Percentiles rank a stretch among this genome's conserved stretches.
Evolutionary conservation across 495 filamentous ascomycete genomes (phyloP).

Genomic region (Lophiotrema nucula): DNA sequence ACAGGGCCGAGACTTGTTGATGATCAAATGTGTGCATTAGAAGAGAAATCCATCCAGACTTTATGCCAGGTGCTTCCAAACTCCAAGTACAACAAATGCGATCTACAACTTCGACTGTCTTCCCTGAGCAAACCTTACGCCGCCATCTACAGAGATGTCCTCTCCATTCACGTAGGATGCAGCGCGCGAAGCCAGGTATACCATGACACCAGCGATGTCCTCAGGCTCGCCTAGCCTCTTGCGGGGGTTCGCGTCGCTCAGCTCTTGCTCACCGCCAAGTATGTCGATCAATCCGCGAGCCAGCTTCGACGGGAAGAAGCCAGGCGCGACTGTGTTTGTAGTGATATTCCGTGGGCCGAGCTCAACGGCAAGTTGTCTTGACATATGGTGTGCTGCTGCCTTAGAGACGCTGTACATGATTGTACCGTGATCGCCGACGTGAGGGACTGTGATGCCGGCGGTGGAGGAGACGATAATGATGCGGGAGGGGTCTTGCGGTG

Average conservation of each 20-base stretch:
- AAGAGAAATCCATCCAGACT: no score
- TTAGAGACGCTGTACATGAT: constrained; percentile 49
- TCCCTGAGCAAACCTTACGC: constrained; percentile 22
- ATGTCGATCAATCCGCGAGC: constrained; percentile 46
- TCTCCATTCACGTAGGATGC: constrained; percentile 41
- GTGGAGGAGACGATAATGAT: constrained; percentile 43
- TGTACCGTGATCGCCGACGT: constrained; percentile 45
- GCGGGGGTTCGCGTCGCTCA: constrained; percentile 40
- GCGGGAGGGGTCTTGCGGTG: constrained; percentile 41
- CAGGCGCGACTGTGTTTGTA: constrained; percentile 45
- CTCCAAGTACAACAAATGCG: background rate
- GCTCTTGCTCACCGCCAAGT: constrained; percentile 38
- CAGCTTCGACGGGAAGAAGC: constrained; percentile 48
- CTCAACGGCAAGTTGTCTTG: constrained; percentile 44
- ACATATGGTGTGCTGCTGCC: constrained; percentile 47
- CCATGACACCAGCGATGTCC: constrained; percentile 46
- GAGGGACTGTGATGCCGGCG: constrained; percentile 43
- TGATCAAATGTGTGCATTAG: no score
- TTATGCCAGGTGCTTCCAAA: background rate
- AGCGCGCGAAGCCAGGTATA: constrained; percentile 42
- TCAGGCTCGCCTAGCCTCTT: constrained; percentile 44
- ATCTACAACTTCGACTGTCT: constrained; percentile 26
- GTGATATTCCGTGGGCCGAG: constrained; percentile 46
- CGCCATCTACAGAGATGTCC: constrained; percentile 40
- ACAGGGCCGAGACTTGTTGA: no score